Base-by-base conservation (phyloP, 768 basidiomycete genomes). In the Trametes cingulata region DNA sequence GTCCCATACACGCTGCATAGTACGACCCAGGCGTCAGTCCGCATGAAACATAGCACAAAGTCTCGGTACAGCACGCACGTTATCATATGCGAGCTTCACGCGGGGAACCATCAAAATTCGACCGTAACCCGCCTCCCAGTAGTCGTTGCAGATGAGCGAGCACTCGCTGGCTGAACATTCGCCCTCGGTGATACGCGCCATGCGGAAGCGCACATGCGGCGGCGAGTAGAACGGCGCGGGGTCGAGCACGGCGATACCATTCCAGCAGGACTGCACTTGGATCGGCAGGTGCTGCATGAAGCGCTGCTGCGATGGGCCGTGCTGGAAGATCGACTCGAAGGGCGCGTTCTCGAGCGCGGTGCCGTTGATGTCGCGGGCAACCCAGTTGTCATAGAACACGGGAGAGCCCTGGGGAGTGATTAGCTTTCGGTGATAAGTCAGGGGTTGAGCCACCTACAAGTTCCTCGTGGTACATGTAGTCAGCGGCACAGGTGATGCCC, bases 391-490 rank as follows among this genome's bases (percentile, higher is more conserved):
- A 77, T 98, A 98, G 73, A 98, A 98, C 17, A 98, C 95, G 1
- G 96, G 96, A 0, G 93, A 81, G 14, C 85, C 84, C 84, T 85
- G 51, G 8, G 3, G 47, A 15, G 36, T 56, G 22, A 8, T 37
- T 33, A 63, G 29, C 25, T 19, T n/a, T 20, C 35, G 29, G 51
- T 40, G 40, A 12, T 25, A 39, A 3, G 20, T 36, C 35, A 39
- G 10, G 12, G 48, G 35, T 5, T 13, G 40, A 37, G 17, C 5
- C 7, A 81, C 85, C 67, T 65, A 86, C 90, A 64, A 98, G 90
- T 47, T 96, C 95, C 29, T 95, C 86, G 77, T 99, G 97, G 77
- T 91, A 99, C 94, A 99, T 98, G 77, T 99, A 99, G 72, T 99
- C 96, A 0, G 95, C 87, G 0, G 96, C 97, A 68, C 97, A 98